Percentiles rank a stretch among this genome's conserved stretches.
Evolutionary conservation across 139 green algal species (phyloP).

Genomic region (Asterochloris sp.): DNA sequence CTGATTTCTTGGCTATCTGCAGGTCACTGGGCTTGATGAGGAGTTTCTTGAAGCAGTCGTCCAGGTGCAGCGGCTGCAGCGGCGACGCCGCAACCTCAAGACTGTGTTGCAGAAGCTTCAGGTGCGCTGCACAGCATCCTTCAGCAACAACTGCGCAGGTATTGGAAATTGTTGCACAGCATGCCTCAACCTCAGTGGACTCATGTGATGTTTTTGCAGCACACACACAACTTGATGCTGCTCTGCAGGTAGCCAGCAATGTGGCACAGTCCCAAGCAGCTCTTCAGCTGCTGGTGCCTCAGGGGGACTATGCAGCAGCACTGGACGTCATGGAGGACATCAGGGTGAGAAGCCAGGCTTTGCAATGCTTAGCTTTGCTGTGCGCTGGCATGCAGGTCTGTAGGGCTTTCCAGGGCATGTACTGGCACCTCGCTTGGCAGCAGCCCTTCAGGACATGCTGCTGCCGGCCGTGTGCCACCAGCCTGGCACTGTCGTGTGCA

Average conservation of each 20-base stretch:
- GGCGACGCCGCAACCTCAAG: constrained; percentile 55
- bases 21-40: constrained; percentile 58
- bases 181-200: neutral
- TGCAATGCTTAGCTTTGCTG: neutral
- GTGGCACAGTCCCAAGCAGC: constrained; percentile 50
- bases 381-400: too few species aligned
- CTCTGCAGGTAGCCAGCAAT: constrained; percentile 56
- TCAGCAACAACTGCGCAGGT: neutral
- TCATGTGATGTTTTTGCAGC: neutral
- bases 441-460: neutral
- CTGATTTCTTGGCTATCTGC: neutral
- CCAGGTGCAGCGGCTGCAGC: constrained; percentile 50
- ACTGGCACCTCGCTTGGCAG: too few species aligned
- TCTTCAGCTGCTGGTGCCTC: constrained; percentile 62
- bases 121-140: constrained; percentile 13
- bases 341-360: neutral
- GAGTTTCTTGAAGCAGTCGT: constrained; percentile 50
- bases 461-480: neutral
- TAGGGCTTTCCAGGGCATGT: too few species aligned
- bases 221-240: neutral
- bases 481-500: neutral
- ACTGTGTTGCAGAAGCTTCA: constrained; percentile 48
- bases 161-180: neutral
- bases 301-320: constrained; percentile 66
- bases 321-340: constrained; percentile 75